Percentiles rank a stretch among this genome's conserved stretches.
phyloP scores from a whole-genome alignment of 1,284 basidiomycete genomes.

The Ustilago nuda region DNA sequence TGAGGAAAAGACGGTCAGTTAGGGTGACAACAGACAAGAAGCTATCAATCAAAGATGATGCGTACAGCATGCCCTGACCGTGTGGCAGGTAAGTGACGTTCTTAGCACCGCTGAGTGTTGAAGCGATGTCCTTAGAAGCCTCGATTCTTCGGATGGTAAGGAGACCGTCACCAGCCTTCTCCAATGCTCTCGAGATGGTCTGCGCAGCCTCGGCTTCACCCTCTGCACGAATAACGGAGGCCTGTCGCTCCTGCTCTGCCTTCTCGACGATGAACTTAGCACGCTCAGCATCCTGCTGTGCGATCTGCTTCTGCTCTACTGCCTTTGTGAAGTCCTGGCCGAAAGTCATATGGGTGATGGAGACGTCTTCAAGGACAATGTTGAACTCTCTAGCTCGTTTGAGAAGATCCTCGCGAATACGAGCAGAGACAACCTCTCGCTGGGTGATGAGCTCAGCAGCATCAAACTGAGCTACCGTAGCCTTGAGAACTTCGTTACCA shows the following conservation, averaged over 20 bases:
- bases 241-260: constrained; percentile 97
- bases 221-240: constrained; percentile 95
- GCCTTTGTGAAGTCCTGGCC: constrained; percentile 77
- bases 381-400: constrained; percentile 96
- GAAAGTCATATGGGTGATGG: constrained; percentile 78
- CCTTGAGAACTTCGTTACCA: constrained; percentile 94
- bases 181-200: constrained; percentile 91
- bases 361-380: constrained; percentile 95
- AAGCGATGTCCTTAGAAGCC: constrained; percentile 92
- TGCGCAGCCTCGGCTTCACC: constrained; percentile 90
- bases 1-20: background rate
- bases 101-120: constrained; percentile 69
- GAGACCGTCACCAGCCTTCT: constrained; percentile 94
- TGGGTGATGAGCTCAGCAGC: constrained; percentile 90
- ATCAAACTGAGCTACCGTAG: constrained; percentile 98
- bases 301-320: constrained; percentile 98
- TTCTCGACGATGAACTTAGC: constrained; percentile 98
- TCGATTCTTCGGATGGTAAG: constrained; percentile 96
- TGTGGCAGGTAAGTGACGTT: constrained; percentile 72
- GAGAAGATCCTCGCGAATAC: constrained; percentile 91
- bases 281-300: constrained; percentile 91
- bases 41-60: constrained; percentile 19
- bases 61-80: constrained; percentile 68
- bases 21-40: constrained; percentile 2
- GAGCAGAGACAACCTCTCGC: constrained; percentile 81